These are phyloP conservation scores for Larix kaempferi DNA, from an alignment of 75 land plant genomes.

Conservation along the genomic window DNA sequence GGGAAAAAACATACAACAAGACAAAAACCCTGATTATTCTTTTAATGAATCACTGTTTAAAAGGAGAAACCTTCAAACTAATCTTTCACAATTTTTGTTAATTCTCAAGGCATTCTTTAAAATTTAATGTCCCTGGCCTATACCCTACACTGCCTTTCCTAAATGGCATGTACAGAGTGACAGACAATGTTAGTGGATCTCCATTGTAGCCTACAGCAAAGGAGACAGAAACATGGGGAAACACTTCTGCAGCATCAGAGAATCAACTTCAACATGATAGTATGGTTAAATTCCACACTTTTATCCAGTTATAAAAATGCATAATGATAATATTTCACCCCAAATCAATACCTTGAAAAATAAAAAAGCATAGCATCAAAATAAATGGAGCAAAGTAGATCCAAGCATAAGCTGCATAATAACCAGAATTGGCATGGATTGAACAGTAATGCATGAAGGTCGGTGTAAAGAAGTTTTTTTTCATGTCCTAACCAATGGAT, in stretches of 20 bases:
- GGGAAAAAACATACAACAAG: neutral
- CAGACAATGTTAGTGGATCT: neutral
- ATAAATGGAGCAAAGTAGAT: neutral
- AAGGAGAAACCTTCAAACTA: neutral
- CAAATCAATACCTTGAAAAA: neutral
- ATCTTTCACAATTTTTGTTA: neutral
- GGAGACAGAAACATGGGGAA: neutral
- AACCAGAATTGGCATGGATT: neutral
- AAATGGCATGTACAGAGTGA: neutral
- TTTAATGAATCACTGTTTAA: neutral
- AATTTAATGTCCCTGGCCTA: constrained; percentile 1
- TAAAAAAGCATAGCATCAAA: neutral
- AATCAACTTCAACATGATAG: neutral
- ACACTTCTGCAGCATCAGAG: neutral
- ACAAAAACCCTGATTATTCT: neutral
- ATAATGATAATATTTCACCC: neutral
- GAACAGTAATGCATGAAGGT: neutral
- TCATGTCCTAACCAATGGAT: neutral
- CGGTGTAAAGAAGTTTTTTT: neutral
- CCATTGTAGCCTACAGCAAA: neutral
- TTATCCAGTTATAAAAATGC: neutral
- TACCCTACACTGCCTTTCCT: neutral
- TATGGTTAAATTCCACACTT: neutral
- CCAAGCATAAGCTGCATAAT: neutral
- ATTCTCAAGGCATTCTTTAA: neutral